Evolutionary conservation across 2,329 filamentous ascomycete species (phyloP), one percentile per base, ranked within the genome.

Genomic region (Plectosphaerella sp.): DNA sequence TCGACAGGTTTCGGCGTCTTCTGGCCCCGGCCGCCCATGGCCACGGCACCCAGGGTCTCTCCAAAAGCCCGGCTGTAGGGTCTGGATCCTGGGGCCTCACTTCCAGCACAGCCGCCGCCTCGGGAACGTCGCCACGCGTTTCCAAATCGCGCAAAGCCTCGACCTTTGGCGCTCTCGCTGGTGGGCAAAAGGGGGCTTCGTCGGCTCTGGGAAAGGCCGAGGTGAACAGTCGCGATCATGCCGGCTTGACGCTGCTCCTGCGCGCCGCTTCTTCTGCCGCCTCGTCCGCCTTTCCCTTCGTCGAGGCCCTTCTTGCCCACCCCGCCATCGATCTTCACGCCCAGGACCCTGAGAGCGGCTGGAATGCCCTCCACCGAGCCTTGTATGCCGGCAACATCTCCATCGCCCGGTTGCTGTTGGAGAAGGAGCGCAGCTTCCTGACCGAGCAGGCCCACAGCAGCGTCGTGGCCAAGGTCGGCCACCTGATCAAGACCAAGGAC

Each of bases 401-500:
- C 7, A 87, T 96, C 59, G 94, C 94, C 3, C 84, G 91, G 46
- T 76, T 90, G 18, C 83, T 99, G 33, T 76, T 99, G 57, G 83
- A 87, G 49, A 87, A 87, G 59, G 93, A 97, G 65, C 77, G 85
- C 20, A 80, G 79, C 37, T 84, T 91, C 50, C 62, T 79, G 58
- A 76, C 71, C 4, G 77, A 84, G 42, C 84, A 86, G 57, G 82
- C 82, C 7, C 74, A 79, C 16, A 78, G 78, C 22, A 79, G 77
- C 14, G 75, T 81, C 16, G 72, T 78, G 18, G 77, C 83, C 58
- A 83, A 83, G 61, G 82, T 86, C 33, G 86, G 87, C 10, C 87
- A 86, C 25, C 73, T 97, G 42, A 92, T 97, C 63, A 97, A 96
- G 72, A 90, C 94, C 49, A 99, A 97, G 68, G 94, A 99, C 63